Conservation (phyloP, 352 stramenopile genomes). For the Pythium myriotylum region DNA sequence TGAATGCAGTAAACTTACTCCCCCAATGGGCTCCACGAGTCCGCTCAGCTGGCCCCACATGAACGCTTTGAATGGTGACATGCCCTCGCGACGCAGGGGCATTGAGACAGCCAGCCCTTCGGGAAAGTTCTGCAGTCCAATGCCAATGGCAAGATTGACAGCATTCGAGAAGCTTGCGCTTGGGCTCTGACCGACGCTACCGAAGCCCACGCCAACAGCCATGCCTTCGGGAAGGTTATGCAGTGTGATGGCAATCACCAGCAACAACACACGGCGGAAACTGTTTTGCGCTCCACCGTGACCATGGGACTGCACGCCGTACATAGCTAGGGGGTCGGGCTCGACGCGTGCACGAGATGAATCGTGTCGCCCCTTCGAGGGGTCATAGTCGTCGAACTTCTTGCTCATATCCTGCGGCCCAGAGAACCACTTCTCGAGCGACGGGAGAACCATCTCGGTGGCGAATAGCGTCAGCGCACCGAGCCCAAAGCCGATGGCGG, state of each 20-base stretch:
- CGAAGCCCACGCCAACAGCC: conserved; percentile 90
- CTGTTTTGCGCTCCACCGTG: conserved; percentile 6
- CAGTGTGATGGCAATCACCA: conserved; percentile 91
- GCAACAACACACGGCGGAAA: conserved; percentile 77
- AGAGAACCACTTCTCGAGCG: conserved; percentile 51
- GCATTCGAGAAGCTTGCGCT: conserved; percentile 80
- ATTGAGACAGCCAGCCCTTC: conserved; percentile 90
- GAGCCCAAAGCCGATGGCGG: conserved; percentile 82
- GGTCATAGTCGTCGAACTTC: conserved; percentile 49
- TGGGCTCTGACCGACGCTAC: conserved; percentile 70
- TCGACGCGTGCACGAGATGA: neutral
- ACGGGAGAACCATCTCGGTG: conserved; percentile 67
- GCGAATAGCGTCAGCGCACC: conserved; percentile 74
- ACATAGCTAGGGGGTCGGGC: conserved; percentile 36
- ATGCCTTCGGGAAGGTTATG: conserved; percentile 92
- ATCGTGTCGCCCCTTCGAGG: conserved; percentile 21
- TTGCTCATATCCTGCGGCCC: conserved; percentile 51
- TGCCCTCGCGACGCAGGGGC: conserved; percentile 82
- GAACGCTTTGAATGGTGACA: conserved; percentile 81
- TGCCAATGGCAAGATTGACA: conserved; percentile 86
- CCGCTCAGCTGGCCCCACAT: conserved; percentile 91
- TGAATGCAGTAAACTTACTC: no score
- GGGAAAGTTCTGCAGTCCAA: conserved; percentile 90
- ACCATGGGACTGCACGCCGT: conserved; percentile 26
- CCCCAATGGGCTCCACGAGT: conserved; percentile 87